Base-by-base conservation (phyloP, 305 asterid species). In the Euphrasia arctica region DNA sequence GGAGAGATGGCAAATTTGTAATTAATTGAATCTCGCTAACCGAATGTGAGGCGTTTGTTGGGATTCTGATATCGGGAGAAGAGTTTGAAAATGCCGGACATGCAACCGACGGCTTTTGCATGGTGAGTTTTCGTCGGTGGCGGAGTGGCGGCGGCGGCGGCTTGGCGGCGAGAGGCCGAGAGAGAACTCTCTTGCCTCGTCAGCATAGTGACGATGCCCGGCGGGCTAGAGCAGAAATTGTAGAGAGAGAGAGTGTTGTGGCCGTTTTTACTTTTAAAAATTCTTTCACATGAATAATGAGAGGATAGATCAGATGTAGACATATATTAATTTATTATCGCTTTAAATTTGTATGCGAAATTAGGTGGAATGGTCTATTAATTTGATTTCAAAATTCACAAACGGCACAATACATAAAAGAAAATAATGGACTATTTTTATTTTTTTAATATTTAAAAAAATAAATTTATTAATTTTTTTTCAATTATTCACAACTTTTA, bases 151-250 rank as follows among this genome's bases (percentile, higher is more conserved):
- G 81, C 66, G 62, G 48, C 76, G 80, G 76, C 76, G 74, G 78
- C 66, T 70, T 79, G 83, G 50, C 92, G 93, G 69, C 87, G 89
- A 49, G 88, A 80, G 42, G 95, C 83, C n/a, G 96, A 85, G 74
- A 79, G 85, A 18, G 82, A 75, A 56, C 92, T 85, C 27, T 90
- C 96, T 75, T 84, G 96, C 63, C 91, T 81, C 73, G 65, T 80
- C 65, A 90, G 84, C 95, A 88, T 85, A 61, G 12, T 54, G 56
- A 4, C 14, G 52, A n/a, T 47, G 22, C 18, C 7, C 52, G 15
- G 22, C 52, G 14, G 4, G 52, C 5, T 18, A n/a, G 49, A 2
- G 52, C 18, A 45, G 3, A 2, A 22, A 52, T 14, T 64, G 63
- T 29, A 27, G 70, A 65, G 66, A 69, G 74, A 57, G 60, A 60